Evolutionary conservation across 2,329 filamentous ascomycete species (phyloP).

Genomic region (Stachybotrys chartarum): DNA sequence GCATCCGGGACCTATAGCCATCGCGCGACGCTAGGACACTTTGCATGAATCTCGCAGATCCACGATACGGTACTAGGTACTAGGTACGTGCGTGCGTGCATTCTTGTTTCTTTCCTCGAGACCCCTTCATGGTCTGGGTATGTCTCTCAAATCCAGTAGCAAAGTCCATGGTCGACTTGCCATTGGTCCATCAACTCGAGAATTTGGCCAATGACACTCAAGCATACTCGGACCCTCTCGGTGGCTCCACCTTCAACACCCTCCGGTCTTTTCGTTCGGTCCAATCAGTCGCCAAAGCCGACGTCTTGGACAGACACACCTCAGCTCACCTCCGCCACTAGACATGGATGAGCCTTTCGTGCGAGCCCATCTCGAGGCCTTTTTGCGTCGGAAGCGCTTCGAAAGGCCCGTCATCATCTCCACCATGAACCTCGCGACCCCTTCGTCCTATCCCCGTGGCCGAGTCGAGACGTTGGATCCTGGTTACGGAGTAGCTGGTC

Average conservation of each 20-base stretch:
- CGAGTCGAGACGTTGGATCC: background rate
- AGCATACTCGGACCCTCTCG: background rate
- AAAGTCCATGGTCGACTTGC: background rate
- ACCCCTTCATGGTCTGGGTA: background rate
- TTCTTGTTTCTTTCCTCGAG: background rate
- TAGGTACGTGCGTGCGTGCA: background rate
- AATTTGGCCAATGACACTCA: background rate
- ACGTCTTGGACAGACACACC: background rate
- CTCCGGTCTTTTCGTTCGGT: background rate
- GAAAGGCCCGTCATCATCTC: background rate
- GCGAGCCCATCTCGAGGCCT: background rate
- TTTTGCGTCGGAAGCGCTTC: background rate
- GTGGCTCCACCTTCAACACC: background rate
- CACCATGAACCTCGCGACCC: background rate
- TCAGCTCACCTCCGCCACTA: background rate
- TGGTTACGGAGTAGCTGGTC: no score
- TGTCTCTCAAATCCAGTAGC: background rate
- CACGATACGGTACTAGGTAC: background rate
- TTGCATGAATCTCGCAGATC: background rate
- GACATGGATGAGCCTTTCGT: background rate
- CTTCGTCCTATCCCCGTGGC: background rate
- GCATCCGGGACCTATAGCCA: background rate
- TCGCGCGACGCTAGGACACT: background rate
- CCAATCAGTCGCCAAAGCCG: background rate
- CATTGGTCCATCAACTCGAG: background rate